These are phyloP conservation scores for Mycena leptocephala DNA, from an alignment of 768 basidiomycete genomes.

Conservation along the genomic window DNA sequence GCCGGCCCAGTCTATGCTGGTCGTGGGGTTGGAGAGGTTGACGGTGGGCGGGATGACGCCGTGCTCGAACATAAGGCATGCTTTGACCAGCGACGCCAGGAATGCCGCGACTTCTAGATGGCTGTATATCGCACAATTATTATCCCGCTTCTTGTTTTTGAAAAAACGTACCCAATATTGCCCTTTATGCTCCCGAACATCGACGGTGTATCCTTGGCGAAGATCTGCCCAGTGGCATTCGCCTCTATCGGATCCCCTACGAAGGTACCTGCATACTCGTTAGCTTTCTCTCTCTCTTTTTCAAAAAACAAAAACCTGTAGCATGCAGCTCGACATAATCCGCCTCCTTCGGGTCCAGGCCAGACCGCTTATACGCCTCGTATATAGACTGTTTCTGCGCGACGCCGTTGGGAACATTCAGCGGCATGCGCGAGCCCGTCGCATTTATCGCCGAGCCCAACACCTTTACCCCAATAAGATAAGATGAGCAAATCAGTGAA, in stretches of 20 bases:
- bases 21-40: slow-evolving; percentile 42
- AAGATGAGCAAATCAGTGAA: background rate
- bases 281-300: too few relatives aligned
- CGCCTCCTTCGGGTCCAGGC: background rate
- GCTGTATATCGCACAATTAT: background rate
- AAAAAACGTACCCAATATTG: background rate
- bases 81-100: slow-evolving; percentile 39
- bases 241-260: background rate
- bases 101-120: slow-evolving; percentile 6
- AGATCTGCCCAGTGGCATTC: background rate
- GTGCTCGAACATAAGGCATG: slow-evolving; percentile 44
- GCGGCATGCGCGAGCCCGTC: background rate
- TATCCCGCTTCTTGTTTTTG: background rate
- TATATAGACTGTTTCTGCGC: background rate
- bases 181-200: background rate
- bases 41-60: slow-evolving; percentile 47
- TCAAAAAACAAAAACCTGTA: background rate
- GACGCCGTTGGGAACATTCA: background rate
- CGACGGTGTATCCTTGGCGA: background rate
- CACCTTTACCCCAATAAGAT: too few relatives aligned
- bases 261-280: background rate
- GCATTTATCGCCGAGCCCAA: background rate
- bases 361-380: background rate
- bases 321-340: slow-evolving; percentile 5
- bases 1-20: slow-evolving; percentile 45